Evolutionary conservation across 352 stramenopile genomes (phyloP).

Genomic region (Phytopythium ostracodes): DNA sequence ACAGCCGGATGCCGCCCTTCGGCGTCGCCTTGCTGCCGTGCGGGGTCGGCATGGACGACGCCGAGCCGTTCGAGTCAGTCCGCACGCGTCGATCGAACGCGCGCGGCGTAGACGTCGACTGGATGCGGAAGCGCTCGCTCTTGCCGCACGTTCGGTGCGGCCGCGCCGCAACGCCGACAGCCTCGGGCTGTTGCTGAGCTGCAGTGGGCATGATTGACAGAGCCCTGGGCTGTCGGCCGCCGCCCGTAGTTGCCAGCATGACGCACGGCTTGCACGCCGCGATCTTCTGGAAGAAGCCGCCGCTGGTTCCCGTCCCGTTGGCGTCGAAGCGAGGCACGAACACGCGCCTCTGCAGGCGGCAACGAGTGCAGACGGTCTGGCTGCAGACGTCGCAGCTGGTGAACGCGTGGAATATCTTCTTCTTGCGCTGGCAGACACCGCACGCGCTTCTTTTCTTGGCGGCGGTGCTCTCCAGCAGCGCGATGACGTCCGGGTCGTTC

Average conservation of each 20-base stretch:
- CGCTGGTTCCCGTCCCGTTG: slow-evolving; percentile 8
- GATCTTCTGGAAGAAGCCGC: slow-evolving; percentile 21
- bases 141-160: not conserved
- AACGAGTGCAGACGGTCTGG: slow-evolving; percentile 23
- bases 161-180: too few species aligned
- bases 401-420: slow-evolving; percentile 24
- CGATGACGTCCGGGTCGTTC: slow-evolving; percentile 1
- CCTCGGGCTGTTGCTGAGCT: not conserved
- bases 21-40: not conserved
- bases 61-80: slow-evolving; percentile 2
- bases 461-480: not conserved
- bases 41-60: slow-evolving; percentile 4
- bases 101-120: not conserved
- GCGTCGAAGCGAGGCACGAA: slow-evolving; percentile 22
- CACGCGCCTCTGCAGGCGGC: slow-evolving; percentile 21
- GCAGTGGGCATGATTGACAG: not conserved
- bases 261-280: slow-evolving; percentile 21
- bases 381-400: slow-evolving; percentile 28
- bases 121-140: not conserved
- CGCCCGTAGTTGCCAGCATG: slow-evolving; percentile 11
- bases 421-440: slow-evolving; percentile 29
- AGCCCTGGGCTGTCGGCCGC: not conserved
- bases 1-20: not conserved
- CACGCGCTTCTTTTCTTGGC: slow-evolving; percentile 16
- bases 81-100: not conserved